Percentiles rank a stretch among this genome's conserved stretches.
Conservation (phyloP, 164 flowering plant genomes). For the Akebia trifoliata region DNA sequence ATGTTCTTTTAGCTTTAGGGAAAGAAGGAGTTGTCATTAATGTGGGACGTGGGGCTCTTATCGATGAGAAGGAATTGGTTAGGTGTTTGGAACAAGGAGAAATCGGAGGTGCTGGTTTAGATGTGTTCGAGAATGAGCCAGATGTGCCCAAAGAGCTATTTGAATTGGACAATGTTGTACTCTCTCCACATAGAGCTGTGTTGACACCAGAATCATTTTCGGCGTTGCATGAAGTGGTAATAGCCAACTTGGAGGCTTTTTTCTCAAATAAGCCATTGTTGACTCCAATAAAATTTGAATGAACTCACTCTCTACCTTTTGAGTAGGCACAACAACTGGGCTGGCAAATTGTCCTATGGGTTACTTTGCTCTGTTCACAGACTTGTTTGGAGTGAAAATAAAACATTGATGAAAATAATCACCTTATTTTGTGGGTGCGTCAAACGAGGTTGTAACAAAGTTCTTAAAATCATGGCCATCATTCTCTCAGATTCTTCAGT, state of each 20-base stretch:
- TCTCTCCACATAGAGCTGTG: conserved; percentile 55
- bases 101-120: conserved; percentile 73
- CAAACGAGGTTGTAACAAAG: no score
- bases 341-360: no score
- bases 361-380: no score
- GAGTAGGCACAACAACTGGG: no score
- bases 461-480: no score
- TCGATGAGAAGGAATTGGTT: conserved; percentile 67
- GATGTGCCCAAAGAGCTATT: conserved; percentile 55
- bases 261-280: conserved; percentile 53
- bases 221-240: conserved; percentile 23
- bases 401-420: no score
- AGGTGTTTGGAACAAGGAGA: conserved; percentile 43
- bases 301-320: no score
- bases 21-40: conserved; percentile 58
- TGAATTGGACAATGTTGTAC: conserved; percentile 55
- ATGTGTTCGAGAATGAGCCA: conserved; percentile 80
- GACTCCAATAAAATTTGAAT: no score
- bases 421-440: no score
- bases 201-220: conserved; percentile 38
- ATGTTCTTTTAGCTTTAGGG: conserved; percentile 55
- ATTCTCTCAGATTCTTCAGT: no score
- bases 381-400: no score
- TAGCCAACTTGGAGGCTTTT: conserved; percentile 65
- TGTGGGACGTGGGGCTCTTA: conserved; percentile 58